These are phyloP conservation scores for Papiliotrema terrestris DNA, from an alignment of 1,284 basidiomycete genomes.

Conservation along the genomic window DNA sequence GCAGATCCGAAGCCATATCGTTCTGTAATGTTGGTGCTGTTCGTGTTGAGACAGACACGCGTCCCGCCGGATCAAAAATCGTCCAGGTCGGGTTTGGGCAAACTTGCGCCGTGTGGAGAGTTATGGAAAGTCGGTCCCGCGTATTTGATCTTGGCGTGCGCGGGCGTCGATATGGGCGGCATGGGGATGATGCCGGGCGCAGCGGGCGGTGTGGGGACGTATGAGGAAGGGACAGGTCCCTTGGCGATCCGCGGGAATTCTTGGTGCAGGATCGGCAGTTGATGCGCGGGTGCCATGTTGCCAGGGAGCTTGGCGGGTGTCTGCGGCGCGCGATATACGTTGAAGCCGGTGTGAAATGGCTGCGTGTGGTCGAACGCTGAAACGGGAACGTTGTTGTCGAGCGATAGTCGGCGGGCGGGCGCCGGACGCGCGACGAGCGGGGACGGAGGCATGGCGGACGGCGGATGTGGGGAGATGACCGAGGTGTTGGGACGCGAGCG, in stretches of 20 bases:
- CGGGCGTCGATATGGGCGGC: background rate
- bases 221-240: background rate
- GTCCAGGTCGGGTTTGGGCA: slow-evolving; percentile 45
- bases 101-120: slow-evolving; percentile 37
- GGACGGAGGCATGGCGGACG: slow-evolving; percentile 6
- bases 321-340: slow-evolving; percentile 42
- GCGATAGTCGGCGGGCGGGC: slow-evolving; percentile 25
- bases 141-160: slow-evolving; percentile 28
- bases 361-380: slow-evolving; percentile 30
- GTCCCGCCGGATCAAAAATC: slow-evolving; percentile 31
- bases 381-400: slow-evolving; percentile 20
- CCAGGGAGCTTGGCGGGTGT: slow-evolving; percentile 30
- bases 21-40: too few relatives aligned
- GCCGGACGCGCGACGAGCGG: slow-evolving; percentile 11
- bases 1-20: background rate
- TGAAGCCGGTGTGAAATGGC: slow-evolving; percentile 36
- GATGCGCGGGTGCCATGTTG: slow-evolving; percentile 3
- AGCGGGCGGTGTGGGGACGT: background rate
- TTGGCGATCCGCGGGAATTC: slow-evolving; percentile 36
- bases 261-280: slow-evolving; percentile 25
- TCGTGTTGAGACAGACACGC: background rate
- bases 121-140: slow-evolving; percentile 48
- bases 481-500: background rate
- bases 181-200: background rate
- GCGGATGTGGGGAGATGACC: background rate